These are phyloP conservation scores for Rhododendron williamsianum DNA, from an alignment of 148 eudicot species.

Conservation along the genomic window DNA sequence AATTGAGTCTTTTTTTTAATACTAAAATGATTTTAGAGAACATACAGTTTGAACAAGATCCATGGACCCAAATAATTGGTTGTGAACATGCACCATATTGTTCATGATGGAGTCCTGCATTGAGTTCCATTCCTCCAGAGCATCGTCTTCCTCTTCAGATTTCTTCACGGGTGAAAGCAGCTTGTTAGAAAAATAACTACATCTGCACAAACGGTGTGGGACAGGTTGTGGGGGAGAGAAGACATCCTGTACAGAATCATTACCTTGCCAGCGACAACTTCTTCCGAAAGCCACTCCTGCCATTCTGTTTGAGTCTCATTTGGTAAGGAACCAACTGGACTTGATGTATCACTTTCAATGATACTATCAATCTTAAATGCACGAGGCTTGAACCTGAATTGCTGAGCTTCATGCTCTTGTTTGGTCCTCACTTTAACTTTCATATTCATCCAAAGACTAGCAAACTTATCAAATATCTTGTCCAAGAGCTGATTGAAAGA, in stretches of 20 bases:
- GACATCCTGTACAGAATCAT: background rate
- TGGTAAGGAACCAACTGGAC: conserved; percentile 40
- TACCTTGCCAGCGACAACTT: conserved; percentile 47
- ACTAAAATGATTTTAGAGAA: background rate
- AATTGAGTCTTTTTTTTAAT: background rate
- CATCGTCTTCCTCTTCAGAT: conserved; percentile 35
- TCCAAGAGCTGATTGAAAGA: conserved; percentile 47
- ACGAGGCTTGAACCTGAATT: conserved; percentile 83
- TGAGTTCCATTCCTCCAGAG: conserved; percentile 44
- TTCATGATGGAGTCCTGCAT: conserved; percentile 51
- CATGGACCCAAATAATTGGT: conserved; percentile 65
- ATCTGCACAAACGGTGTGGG: background rate
- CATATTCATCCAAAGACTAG: conserved; percentile 67
- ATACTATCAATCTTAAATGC: conserved; percentile 63
- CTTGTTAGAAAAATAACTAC: background rate
- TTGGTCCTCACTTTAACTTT: conserved; percentile 47
- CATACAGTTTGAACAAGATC: conserved; percentile 62
- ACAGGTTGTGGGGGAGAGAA: background rate
- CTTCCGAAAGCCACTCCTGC: conserved; percentile 61
- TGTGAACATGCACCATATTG: conserved; percentile 56
- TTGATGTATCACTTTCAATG: conserved; percentile 63
- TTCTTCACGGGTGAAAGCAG: conserved; percentile 23
- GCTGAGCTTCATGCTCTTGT: conserved; percentile 53
- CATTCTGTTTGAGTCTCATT: conserved; percentile 68
- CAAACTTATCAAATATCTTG: conserved; percentile 57